Percentiles rank a stretch among this genome's conserved stretches.
Conservation (phyloP, 805 yeast genomes). For the Saccharomycopsis vini region DNA sequence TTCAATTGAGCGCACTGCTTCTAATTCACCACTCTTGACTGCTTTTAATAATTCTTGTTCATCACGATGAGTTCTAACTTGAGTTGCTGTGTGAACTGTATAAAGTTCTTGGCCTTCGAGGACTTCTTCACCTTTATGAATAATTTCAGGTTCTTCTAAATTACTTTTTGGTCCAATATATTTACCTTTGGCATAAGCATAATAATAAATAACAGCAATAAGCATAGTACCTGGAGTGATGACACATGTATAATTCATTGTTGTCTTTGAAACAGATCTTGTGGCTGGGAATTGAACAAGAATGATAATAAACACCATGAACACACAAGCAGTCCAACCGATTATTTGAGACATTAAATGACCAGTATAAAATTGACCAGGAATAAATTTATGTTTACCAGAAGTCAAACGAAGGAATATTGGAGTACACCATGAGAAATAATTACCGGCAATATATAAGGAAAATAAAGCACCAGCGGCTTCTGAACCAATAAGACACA, state of each 20-base stretch:
- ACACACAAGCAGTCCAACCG: constrained; percentile 38
- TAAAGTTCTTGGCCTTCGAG: constrained; percentile 3
- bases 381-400: constrained; percentile 40
- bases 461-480: constrained; percentile 67
- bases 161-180: constrained; percentile 43
- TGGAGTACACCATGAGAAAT: constrained; percentile 56
- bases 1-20: not conserved
- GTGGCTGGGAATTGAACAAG: constrained; percentile 53
- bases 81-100: not conserved
- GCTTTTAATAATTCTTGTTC: not conserved
- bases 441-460: constrained; percentile 52
- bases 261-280: constrained; percentile 24
- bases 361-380: constrained; percentile 61
- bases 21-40: not conserved
- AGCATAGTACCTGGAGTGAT: constrained; percentile 56
- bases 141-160: not conserved
- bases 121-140: not conserved
- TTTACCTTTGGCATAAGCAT: constrained; percentile 40
- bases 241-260: constrained; percentile 66
- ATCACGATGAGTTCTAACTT: not conserved
- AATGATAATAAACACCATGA: constrained; percentile 42
- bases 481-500: constrained; percentile 47
- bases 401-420: constrained; percentile 42
- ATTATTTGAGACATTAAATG: constrained; percentile 32
- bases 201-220: constrained; percentile 43